phyloP scores from a whole-genome alignment of 1,284 basidiomycete species.

The Quambalaria eucalypti region DNA sequence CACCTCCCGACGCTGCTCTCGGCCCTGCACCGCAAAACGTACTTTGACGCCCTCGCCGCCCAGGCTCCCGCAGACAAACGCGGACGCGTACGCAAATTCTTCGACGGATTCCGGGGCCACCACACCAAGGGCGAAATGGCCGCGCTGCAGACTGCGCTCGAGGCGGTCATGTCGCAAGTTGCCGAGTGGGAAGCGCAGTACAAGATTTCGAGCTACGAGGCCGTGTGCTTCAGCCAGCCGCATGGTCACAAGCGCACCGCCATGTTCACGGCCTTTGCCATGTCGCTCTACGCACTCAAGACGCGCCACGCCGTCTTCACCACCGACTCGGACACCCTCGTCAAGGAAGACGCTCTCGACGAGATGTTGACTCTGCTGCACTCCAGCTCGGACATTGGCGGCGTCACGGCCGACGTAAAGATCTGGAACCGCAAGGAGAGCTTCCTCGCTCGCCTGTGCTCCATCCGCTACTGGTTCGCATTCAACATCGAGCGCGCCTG shows the following conservation, averaged over 20 bases:
- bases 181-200: constrained; percentile 2
- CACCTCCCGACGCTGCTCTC: constrained; percentile 4
- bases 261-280: constrained; percentile 8
- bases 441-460: constrained; percentile 1
- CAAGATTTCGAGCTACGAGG: constrained; percentile 2
- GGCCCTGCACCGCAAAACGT: not conserved
- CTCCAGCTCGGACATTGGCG: constrained; percentile 2
- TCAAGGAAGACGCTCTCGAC: constrained; percentile 4
- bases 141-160: not conserved
- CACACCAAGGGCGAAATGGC: not conserved
- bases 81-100: not conserved
- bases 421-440: constrained; percentile 4
- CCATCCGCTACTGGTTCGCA: constrained; percentile 5
- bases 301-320: constrained; percentile 6
- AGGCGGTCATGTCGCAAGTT: constrained; percentile 3
- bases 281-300: constrained; percentile 1
- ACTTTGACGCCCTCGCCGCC: not conserved
- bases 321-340: constrained; percentile 6
- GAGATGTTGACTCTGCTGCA: constrained; percentile 4
- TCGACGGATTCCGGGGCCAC: not conserved
- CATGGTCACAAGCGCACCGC: constrained; percentile 8
- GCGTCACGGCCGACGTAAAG: constrained; percentile 8
- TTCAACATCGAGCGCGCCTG: constrained; percentile 8
- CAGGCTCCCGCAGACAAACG: not conserved
- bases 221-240: constrained; percentile 6